Conservation (phyloP, 345 rosid species). For the Hevea brasiliensis region DNA sequence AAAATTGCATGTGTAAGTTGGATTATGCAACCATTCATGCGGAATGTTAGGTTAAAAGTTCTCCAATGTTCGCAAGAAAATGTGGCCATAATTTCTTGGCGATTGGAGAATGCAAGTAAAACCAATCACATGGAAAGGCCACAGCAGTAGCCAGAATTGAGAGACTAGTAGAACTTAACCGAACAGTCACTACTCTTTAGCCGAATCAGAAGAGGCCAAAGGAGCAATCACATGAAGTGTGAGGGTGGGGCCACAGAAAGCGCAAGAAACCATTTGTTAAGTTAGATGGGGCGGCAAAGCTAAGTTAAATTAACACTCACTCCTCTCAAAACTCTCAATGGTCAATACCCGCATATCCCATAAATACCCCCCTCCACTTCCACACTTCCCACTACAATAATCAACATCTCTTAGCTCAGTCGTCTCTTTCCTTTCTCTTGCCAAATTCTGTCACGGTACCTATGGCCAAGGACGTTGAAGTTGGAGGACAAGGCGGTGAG, state of each 20-base stretch:
- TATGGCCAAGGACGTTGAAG: constrained; percentile 41
- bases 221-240: not conserved
- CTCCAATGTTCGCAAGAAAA: too few species aligned
- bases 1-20: too few species aligned
- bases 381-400: not conserved
- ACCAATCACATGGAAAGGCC: too few species aligned
- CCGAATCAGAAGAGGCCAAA: not conserved
- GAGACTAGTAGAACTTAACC: not conserved
- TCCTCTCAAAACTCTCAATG: not conserved
- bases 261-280: not conserved
- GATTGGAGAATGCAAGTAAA: too few species aligned
- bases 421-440: not conserved
- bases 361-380: not conserved
- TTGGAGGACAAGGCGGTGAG: constrained; percentile 18
- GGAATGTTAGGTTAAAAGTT: too few species aligned
- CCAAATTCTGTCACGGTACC: not conserved
- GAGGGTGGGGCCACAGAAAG: constrained; percentile 10
- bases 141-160: not conserved
- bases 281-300: constrained; percentile 15
- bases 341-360: not conserved
- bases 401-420: not conserved
- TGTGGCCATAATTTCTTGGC: too few species aligned
- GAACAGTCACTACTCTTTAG: not conserved
- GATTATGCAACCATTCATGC: too few species aligned
- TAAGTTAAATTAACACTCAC: not conserved